phyloP scores from a whole-genome alignment of 179 eudicot genomes.

The Spergularia azorica region DNA sequence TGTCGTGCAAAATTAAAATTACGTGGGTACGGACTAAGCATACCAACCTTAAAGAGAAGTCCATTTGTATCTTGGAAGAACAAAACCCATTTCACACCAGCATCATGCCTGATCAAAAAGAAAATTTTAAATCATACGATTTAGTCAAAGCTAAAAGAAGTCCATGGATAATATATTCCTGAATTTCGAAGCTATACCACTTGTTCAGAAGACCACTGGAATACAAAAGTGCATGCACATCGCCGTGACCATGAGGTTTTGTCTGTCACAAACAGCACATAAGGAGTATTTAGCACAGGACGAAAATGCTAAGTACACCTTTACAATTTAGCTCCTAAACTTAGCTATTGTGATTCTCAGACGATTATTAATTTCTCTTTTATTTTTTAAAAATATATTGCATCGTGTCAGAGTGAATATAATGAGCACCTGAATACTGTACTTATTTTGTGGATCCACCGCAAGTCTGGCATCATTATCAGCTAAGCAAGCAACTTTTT shows the following conservation, averaged over 20 bases:
- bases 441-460: slow-evolving; percentile 70
- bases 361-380: not conserved
- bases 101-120: slow-evolving; percentile 60
- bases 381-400: not conserved
- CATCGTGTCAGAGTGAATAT: not conserved
- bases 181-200: slow-evolving; percentile 49
- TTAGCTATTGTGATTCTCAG: no score
- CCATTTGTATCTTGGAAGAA: slow-evolving; percentile 99
- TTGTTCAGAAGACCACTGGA: slow-evolving; percentile 66
- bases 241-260: slow-evolving; percentile 99
- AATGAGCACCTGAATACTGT: slow-evolving; percentile 72
- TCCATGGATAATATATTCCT: not conserved
- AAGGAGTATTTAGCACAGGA: slow-evolving; percentile 19
- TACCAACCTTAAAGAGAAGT: slow-evolving; percentile 87
- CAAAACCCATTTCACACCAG: slow-evolving; percentile 89
- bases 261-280: slow-evolving; percentile 48
- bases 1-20: not conserved
- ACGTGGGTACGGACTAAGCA: slow-evolving; percentile 5
- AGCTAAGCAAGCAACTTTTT: slow-evolving; percentile 98
- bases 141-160: not conserved
- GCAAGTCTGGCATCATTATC: slow-evolving; percentile 98
- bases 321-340: no score
- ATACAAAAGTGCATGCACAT: slow-evolving; percentile 90
- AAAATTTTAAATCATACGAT: not conserved
- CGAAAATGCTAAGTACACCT: no score